Evolutionary conservation across 2,329 filamentous ascomycete species (phyloP), one percentile per base, ranked within the genome.

Genomic region (Scytalidium lignicola): DNA sequence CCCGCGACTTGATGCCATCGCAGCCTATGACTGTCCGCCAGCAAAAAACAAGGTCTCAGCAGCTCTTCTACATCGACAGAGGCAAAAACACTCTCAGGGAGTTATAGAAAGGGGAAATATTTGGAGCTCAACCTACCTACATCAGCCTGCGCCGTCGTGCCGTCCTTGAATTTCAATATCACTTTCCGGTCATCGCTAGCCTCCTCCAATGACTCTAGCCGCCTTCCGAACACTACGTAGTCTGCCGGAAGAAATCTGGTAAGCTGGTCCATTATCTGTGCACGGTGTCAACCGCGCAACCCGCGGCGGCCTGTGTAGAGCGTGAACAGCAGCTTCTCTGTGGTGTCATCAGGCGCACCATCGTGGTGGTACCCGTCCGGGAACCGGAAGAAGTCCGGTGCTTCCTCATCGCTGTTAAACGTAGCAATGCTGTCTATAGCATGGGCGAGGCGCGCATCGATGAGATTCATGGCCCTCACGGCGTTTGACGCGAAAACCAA

Each of bases 1-100:
- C 7, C 67, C 67, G 1, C 74, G 80, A 61, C 77, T 79, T 78
- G 61, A 85, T 82, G 1, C 82, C 82, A 60, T 85, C 82, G 55
- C 78, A 82, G 7, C 77, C 81, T 42, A 85, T 67, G 1, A 80
- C 74, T 15, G 68, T 26, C 17, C 39, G 15, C n/a, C 32, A 37
- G n/a, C 10, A 15, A 37, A 37, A 13, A 37, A 15, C 32, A 37
- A 13, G 10, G 15, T 37, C 32, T 37, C 5, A 18, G 20, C 39
- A 41, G 39, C 20, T 41, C 20, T 15, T 26, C 15, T 43, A 43
- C 20, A 21, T 18, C 20, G 20, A 41, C 17, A 21, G 39, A 41
- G 15, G 39, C 8, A 41, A 41, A 18, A 41, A 18, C n/a, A 18
- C 39, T 18, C 17, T 18, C 17, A 21, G 10, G 20, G 39, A 15